Evolutionary conservation across 2,329 filamentous ascomycete genomes (phyloP).

Genomic region (Ophiostoma ips): DNA sequence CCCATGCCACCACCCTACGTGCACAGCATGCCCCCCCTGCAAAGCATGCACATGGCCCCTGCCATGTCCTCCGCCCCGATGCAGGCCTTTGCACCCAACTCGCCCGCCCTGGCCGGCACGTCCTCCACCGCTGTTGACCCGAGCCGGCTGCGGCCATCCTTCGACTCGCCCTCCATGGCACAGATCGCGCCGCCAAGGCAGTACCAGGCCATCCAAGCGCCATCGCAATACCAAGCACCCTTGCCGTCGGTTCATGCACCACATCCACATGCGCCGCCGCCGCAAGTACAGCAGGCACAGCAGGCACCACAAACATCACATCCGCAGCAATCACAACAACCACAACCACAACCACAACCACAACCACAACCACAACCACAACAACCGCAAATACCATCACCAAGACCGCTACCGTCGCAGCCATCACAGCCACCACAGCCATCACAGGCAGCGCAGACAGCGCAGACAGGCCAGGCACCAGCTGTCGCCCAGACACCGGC

Average conservation of each 20-base stretch:
- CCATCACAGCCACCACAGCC: not conserved
- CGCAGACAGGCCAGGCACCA: not conserved
- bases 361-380: not conserved
- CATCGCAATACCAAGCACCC: too few species aligned
- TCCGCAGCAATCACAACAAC: not conserved
- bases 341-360: not conserved
- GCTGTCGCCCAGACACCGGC: not conserved
- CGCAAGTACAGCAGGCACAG: too few species aligned
- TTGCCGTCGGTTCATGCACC: too few species aligned
- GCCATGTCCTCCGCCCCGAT: not conserved
- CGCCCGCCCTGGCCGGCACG: not conserved
- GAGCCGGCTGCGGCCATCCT: not conserved
- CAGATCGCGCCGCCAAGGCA: not conserved
- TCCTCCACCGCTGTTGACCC: not conserved
- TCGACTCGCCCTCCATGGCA: not conserved
- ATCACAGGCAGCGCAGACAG: not conserved
- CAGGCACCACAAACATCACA: too few species aligned
- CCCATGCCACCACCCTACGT: not conserved
- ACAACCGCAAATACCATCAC: constrained; percentile 1
- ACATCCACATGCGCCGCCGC: too few species aligned
- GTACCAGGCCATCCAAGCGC: not conserved
- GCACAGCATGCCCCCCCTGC: not conserved
- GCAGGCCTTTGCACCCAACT: not conserved
- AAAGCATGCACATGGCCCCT: not conserved
- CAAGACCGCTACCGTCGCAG: not conserved